Base-by-base conservation (phyloP, 1,284 basidiomycete genomes). In the Leccinum fallax region DNA sequence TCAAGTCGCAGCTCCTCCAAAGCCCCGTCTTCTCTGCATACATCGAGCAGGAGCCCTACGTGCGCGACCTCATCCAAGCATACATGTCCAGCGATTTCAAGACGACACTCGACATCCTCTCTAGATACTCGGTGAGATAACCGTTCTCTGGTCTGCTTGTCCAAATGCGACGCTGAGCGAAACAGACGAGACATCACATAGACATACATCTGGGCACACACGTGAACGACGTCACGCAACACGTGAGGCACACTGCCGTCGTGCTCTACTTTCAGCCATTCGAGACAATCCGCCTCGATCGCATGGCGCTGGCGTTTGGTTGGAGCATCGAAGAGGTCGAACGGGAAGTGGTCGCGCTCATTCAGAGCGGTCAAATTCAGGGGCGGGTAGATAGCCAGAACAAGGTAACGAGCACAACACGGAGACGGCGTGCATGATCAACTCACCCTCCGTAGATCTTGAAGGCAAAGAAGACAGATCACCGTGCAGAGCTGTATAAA, bases 181-280 rank as follows among this genome's bases (percentile, higher is more conserved):
- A 6, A 28, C 66, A 92, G 88, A 84, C 90, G 6, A 85, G 92
- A 51, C 90, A 95, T 71, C 77, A 79, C 38, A 78, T 93, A 28
- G 93, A 95, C 72, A 81, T 92, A 28, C 89, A 94, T 73, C 83
- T 97, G 15, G 77, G 81, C 13, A 71, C 77, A 8, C 93, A 95
- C 69, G 81, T 93, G 48, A 66, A 77, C 54, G 81, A 82, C 26
- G 77, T 90, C 54, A 85, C 83, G 26, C 82, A 81, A 63, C 78
- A 83, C 52, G 87, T 95, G 71, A 86, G 85, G 19, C 85, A 87
- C 64, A 88, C 86, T 60, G 88, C 91, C 0, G 79, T 94, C 51
- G 85, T 92, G n/a, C 80, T 92, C 43, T 95, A 95, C 77, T 93
- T 95, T 80, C 84, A 88, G 65, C 93, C 94, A 0, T 96, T 94